Conservation (phyloP, 257 asterid species). For the Solanum sejunctum region DNA sequence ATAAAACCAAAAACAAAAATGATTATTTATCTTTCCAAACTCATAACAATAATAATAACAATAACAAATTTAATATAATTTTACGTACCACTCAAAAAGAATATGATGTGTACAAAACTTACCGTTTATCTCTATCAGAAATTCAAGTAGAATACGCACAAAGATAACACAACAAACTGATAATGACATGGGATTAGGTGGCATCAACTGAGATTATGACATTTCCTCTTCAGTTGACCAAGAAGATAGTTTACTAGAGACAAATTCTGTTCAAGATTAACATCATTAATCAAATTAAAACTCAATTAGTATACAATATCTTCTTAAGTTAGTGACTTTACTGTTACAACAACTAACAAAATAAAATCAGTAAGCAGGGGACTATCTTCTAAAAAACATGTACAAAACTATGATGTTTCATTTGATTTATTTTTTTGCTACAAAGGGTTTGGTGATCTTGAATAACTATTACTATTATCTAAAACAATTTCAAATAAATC, state of each 20-base stretch:
- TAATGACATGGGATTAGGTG: background rate
- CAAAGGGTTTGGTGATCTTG: slow-evolving; percentile 31
- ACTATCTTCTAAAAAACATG: background rate
- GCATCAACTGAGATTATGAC: background rate
- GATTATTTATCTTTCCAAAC: too few species aligned
- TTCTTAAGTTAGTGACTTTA: background rate
- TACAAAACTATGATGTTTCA: background rate
- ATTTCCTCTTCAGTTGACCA: background rate
- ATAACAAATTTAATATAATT: background rate
- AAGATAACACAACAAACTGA: background rate
- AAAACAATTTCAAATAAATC: slow-evolving; percentile 81
- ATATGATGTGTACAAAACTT: background rate
- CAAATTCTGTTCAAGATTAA: background rate
- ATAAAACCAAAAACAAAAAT: too few species aligned
- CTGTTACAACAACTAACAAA: background rate
- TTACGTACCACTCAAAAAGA: too few species aligned
- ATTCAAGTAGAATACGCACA: background rate
- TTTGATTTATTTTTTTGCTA: background rate
- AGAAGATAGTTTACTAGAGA: background rate
- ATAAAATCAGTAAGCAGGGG: background rate
- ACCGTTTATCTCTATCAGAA: background rate
- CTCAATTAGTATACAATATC: background rate
- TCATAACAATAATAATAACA: background rate
- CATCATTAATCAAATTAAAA: background rate
- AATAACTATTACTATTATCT: slow-evolving; percentile 32